Base-by-base conservation (phyloP, 169 alveolate species). In the Cryptosporidium ubiquitum region DNA sequence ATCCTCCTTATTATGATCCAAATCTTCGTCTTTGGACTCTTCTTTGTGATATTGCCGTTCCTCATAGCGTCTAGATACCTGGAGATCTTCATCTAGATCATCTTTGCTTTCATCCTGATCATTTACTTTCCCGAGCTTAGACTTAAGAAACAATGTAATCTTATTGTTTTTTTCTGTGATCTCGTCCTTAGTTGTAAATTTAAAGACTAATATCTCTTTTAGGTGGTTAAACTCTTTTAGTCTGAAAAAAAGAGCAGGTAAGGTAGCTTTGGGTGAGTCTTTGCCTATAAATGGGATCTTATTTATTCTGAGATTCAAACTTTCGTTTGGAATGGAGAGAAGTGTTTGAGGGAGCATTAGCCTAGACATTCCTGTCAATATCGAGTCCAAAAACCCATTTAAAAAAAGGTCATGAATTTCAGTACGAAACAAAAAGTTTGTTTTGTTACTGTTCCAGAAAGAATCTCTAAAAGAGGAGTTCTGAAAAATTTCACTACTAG, bases 271-370 rank as follows among this genome's bases (percentile, higher is more conserved):
- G 73, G 73, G 5, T 44, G 84, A n/a, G 5, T 69, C 66, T n/a
- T 14, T n/a, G 0, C 29, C 9, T 23, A 69, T 10, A 3, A 69
- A 29, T 37, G 71, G 71, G 66, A 69, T 18, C 26, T 44, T 29
- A n/a, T 16, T 69, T 3, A 47, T 31, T 69, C 26, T 79, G 18
- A 33, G 39, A 18, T 29, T 20, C 10, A 79, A 64, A 40, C 26
- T 23, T 29, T 42, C 75, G 39, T 79, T 79, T 23, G 89, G 89
- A 14, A 79, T 64, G 3, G 68, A 61, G 10, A 10, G 40, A 3
- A 79, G 89, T 14, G 79, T 79, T 33, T 79, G 89, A 4, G 89
- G 79, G 12, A 79, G 75, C 89, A 79, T 61, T 16, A 61, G 14
- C 14, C 74, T 79, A 33, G 79, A 60, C 89, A 79, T 79, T 16